Conservation (phyloP, 208 protist species). For the Angomonas deanei region DNA sequence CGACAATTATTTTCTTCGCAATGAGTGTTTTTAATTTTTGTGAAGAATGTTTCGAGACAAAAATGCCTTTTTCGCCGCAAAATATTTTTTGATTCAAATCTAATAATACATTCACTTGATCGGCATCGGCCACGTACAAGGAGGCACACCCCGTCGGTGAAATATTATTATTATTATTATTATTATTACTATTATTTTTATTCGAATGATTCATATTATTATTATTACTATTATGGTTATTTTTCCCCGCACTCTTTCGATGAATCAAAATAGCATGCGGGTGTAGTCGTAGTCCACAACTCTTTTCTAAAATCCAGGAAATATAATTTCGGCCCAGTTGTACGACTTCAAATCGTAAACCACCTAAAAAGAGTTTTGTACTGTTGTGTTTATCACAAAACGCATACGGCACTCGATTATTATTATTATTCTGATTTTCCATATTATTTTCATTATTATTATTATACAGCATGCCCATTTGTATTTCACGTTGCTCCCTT, state of each 20-base stretch:
- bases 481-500: conserved; percentile 6
- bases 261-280: conserved; percentile 65
- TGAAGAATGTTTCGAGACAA: background rate
- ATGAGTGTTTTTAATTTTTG: conserved; percentile 39
- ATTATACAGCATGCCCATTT: background rate
- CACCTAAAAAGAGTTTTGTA: conserved; percentile 79
- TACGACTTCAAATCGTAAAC: conserved; percentile 83
- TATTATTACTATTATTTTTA: conserved; percentile 1
- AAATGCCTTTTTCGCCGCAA: conserved; percentile 55
- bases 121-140: conserved; percentile 48
- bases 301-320: conserved; percentile 62
- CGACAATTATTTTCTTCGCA: conserved; percentile 35
- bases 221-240: conserved; percentile 3
- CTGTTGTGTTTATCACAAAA: conserved; percentile 15
- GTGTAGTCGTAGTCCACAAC: conserved; percentile 52
- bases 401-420: too few species aligned
- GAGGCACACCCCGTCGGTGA: conserved; percentile 77
- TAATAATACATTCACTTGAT: conserved; percentile 43
- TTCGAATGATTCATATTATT: background rate
- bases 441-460: conserved; percentile 4
- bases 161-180: conserved; percentile 12
- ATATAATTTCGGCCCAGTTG: conserved; percentile 59
- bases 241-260: conserved; percentile 39
- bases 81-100: conserved; percentile 76
- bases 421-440: conserved; percentile 5